Evolutionary conservation across 306 rosid genomes (phyloP).

Genomic region (Pterocarpus macrocarpus): DNA sequence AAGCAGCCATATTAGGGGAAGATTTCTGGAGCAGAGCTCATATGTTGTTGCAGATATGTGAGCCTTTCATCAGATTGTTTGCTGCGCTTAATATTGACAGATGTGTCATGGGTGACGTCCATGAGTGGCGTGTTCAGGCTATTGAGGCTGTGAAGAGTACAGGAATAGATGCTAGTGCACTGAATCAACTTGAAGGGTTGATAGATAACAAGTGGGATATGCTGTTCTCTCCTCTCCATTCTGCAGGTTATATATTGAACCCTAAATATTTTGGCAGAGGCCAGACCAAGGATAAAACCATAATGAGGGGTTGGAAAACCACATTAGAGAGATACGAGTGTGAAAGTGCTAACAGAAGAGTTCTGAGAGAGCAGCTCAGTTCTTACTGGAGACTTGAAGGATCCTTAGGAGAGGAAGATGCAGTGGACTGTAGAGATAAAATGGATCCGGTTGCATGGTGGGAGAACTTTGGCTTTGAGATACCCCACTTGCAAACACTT

Average conservation of each 20-base stretch:
- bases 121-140: conserved; percentile 65
- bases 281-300: conserved; percentile 62
- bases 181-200: conserved; percentile 61
- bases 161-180: conserved; percentile 46
- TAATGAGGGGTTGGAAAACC: conserved; percentile 72
- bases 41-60: conserved; percentile 53
- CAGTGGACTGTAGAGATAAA: conserved; percentile 66
- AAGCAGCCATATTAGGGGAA: conserved; percentile 59
- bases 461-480: conserved; percentile 77
- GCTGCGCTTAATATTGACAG: conserved; percentile 49
- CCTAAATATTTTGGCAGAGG: conserved; percentile 65
- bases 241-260: conserved; percentile 65
- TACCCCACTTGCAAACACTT: conserved; percentile 65
- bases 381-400: conserved; percentile 65
- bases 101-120: conserved; percentile 63
- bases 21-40: conserved; percentile 58
- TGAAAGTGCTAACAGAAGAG: conserved; percentile 51
- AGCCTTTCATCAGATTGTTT: conserved; percentile 58
- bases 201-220: conserved; percentile 64
- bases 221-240: conserved; percentile 69
- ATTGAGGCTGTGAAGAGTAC: conserved; percentile 51
- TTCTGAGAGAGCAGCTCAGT: conserved; percentile 69
- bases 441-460: conserved; percentile 75
- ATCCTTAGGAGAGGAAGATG: conserved; percentile 68
- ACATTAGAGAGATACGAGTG: conserved; percentile 60